Evolutionary conservation across 805 yeast genomes (phyloP).

Genomic region (Ogataea trehalophila): DNA sequence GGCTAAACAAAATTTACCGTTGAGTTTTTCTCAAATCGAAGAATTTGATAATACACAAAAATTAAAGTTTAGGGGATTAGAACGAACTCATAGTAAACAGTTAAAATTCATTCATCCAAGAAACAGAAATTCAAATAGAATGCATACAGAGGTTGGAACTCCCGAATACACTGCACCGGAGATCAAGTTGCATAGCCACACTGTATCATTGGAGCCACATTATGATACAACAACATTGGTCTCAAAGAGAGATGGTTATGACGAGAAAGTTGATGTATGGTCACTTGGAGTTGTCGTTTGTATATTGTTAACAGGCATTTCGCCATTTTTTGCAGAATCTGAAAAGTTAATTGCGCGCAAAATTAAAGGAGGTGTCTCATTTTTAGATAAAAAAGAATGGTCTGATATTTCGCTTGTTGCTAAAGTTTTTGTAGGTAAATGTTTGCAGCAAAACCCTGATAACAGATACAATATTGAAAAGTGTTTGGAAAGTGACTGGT

Average conservation of each 20-base stretch:
- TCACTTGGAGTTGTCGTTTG: slow-evolving; percentile 59
- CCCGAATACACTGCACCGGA: slow-evolving; percentile 75
- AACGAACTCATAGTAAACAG: slow-evolving; percentile 43
- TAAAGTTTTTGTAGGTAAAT: slow-evolving; percentile 38
- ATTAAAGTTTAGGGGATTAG: not conserved
- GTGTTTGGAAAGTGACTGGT: slow-evolving; percentile 46
- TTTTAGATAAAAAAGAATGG: slow-evolving; percentile 41
- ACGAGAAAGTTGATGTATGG: slow-evolving; percentile 62
- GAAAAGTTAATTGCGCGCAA: slow-evolving; percentile 38
- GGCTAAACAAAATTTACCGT: slow-evolving; percentile 25
- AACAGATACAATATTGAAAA: slow-evolving; percentile 34
- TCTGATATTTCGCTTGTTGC: slow-evolving; percentile 34
- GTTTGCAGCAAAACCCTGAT: slow-evolving; percentile 35
- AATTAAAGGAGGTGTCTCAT: slow-evolving; percentile 37
- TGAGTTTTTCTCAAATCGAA: slow-evolving; percentile 4
- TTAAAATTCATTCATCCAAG: not conserved
- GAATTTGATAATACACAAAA: not conserved
- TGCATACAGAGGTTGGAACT: slow-evolving; percentile 36
- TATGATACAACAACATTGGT: too few relatives aligned
- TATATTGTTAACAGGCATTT: slow-evolving; percentile 56
- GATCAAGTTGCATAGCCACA: slow-evolving; percentile 37
- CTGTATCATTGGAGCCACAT: too few relatives aligned
- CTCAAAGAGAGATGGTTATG: slow-evolving; percentile 36
- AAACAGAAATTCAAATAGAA: slow-evolving; percentile 9
- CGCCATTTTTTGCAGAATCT: slow-evolving; percentile 51